Evolutionary conservation across 2,329 filamentous ascomycete genomes (phyloP).

Genomic region (Sclerotinia trifoliorum): DNA sequence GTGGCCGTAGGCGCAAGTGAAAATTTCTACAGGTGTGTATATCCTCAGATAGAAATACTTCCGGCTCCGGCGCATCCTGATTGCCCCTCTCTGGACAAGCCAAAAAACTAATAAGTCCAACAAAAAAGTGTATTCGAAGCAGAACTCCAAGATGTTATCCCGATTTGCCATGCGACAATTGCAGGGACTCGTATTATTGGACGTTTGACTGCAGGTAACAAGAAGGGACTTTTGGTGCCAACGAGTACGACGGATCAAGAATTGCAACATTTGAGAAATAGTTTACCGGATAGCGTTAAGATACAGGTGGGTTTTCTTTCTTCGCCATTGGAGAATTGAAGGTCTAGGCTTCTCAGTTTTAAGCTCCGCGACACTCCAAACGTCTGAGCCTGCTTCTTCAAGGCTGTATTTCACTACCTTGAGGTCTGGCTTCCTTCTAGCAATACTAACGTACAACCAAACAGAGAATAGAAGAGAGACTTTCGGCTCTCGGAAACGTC

Average conservation of each 20-base stretch:
- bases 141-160: conserved; percentile 94
- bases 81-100: neutral
- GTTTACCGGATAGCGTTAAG: conserved; percentile 84
- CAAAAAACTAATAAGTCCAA: conserved; percentile 16
- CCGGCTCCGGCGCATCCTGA: neutral
- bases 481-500: conserved; percentile 94
- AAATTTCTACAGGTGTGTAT: conserved; percentile 86
- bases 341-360: neutral
- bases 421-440: neutral
- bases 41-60: neutral
- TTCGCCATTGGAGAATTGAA: neutral
- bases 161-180: conserved; percentile 95
- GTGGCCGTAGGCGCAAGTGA: conserved; percentile 93
- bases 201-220: conserved; percentile 92
- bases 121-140: conserved; percentile 84
- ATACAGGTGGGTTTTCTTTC: conserved; percentile 54
- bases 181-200: conserved; percentile 95
- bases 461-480: conserved; percentile 90
- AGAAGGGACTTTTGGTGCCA: conserved; percentile 92
- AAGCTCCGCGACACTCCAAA: neutral
- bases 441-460: conserved; percentile 8
- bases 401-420: neutral
- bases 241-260: conserved; percentile 97
- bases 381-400: neutral
- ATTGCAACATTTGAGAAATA: conserved; percentile 94